Percentiles rank a stretch among this genome's conserved stretches.
These are phyloP conservation scores for Ganoderma lucidum DNA, from an alignment of 1,284 basidiomycete species.

Conservation along the genomic window DNA sequence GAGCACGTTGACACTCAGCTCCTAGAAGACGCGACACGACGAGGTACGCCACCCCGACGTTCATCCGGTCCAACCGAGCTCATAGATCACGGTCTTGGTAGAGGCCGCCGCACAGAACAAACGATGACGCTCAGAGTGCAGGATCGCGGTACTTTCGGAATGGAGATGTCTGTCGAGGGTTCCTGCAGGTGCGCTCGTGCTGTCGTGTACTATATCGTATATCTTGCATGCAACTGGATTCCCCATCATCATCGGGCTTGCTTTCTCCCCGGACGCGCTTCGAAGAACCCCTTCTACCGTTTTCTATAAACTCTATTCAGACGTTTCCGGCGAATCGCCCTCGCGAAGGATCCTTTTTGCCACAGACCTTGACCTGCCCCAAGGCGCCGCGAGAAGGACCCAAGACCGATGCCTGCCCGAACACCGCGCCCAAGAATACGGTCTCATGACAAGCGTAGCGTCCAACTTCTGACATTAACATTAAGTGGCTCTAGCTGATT, in stretches of 20 bases:
- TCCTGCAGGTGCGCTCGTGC: constrained; percentile 5
- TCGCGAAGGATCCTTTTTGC: background rate
- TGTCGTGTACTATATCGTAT: constrained; percentile 4
- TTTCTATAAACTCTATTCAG: background rate
- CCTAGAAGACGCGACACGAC: constrained; percentile 95
- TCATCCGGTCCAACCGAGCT: background rate
- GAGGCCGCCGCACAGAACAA: constrained; percentile 37
- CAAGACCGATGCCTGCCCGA: background rate
- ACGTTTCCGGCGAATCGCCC: background rate
- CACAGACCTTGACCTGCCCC: background rate
- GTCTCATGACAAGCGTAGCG: background rate
- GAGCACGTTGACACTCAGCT: constrained; percentile 96
- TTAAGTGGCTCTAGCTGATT: background rate
- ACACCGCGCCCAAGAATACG: background rate
- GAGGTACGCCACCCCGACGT: constrained; percentile 65
- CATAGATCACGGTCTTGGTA: constrained; percentile 10
- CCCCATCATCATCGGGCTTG: background rate
- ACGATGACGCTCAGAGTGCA: constrained; percentile 26
- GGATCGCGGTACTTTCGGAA: background rate
- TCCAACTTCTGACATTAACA: background rate
- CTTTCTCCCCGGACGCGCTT: background rate
- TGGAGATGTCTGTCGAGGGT: background rate
- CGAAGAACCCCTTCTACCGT: background rate
- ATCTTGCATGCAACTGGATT: constrained; percentile 6
- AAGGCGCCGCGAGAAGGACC: background rate